phyloP scores from a whole-genome alignment of 441 rosid genomes.

The Brassica hybrid region DNA sequence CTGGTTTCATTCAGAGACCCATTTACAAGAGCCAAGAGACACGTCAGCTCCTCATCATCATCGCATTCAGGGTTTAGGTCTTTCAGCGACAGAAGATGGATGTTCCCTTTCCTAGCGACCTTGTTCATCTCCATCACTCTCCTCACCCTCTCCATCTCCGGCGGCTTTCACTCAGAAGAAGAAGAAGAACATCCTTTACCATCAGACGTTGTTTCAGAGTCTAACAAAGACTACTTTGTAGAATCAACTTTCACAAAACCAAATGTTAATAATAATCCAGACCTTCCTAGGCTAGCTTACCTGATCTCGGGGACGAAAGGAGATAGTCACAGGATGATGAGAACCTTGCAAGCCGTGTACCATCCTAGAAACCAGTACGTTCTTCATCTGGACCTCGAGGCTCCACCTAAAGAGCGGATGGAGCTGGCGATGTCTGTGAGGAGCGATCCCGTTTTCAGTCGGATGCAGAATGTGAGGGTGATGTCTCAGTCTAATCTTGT shows the following conservation, averaged over 20 bases:
- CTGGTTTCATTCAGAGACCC: conserved; percentile 55
- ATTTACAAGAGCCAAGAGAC: conserved; percentile 59
- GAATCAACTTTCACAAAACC: conserved; percentile 61
- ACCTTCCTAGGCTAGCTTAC: conserved; percentile 87
- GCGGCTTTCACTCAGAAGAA: conserved; percentile 55
- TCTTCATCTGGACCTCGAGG: conserved; percentile 94
- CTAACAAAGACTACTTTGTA: conserved; percentile 66
- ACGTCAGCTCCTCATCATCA: conserved; percentile 46
- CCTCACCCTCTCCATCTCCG: conserved; percentile 52
- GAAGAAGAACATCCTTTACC: conserved; percentile 52
- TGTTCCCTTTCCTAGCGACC: conserved; percentile 79
- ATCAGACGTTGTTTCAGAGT: conserved; percentile 56
- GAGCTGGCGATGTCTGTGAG: conserved; percentile 73
- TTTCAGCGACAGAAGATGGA: conserved; percentile 83
- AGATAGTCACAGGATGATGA: conserved; percentile 88
- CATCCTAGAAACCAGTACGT: conserved; percentile 98
- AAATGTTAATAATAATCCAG: conserved; percentile 34
- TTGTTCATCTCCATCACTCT: conserved; percentile 68
- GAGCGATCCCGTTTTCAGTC: conserved; percentile 69
- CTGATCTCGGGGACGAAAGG: conserved; percentile 96
- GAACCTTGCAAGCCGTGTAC: conserved; percentile 95
- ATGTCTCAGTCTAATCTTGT: conserved; percentile 94
- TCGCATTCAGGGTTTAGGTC: conserved; percentile 59
- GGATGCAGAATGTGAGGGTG: conserved; percentile 87
- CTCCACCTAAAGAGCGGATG: conserved; percentile 87